Evolutionary conservation across 176 grass and related monocot genomes (phyloP).

Genomic region (Secale cereale): DNA sequence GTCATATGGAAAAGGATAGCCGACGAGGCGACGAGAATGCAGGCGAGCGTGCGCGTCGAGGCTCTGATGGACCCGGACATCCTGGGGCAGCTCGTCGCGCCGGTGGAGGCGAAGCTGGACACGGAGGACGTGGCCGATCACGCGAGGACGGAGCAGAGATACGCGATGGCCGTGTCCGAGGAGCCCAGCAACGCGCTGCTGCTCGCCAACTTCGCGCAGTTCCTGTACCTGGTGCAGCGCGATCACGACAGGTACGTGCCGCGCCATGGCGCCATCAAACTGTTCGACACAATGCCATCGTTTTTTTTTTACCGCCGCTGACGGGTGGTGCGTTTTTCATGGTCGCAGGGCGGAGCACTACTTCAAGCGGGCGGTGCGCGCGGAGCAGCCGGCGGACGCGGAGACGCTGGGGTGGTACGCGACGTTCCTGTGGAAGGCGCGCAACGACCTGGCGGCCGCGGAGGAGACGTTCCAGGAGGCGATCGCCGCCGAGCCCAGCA

Average conservation of each 20-base stretch:
- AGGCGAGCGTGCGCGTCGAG: slow-evolving; percentile 39
- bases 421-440: slow-evolving; percentile 76
- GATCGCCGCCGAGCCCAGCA: slow-evolving; percentile 60
- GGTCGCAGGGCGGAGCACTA: slow-evolving; percentile 72
- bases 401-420: slow-evolving; percentile 77
- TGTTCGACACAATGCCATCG: slow-evolving; percentile 7
- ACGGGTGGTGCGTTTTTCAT: neutral
- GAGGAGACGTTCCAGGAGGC: slow-evolving; percentile 83
- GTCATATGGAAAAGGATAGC: slow-evolving; percentile 56
- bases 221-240: slow-evolving; percentile 68
- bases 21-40: slow-evolving; percentile 65
- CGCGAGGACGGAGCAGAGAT: slow-evolving; percentile 44
- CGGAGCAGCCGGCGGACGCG: slow-evolving; percentile 56
- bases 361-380: slow-evolving; percentile 62
- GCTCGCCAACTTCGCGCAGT: slow-evolving; percentile 83
- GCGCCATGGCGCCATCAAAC: neutral
- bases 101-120: slow-evolving; percentile 51
- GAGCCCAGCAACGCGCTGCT: slow-evolving; percentile 76
- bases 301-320: slow-evolving; percentile 4
- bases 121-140: slow-evolving; percentile 33
- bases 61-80: slow-evolving; percentile 59
- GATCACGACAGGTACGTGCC: slow-evolving; percentile 64
- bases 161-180: slow-evolving; percentile 59
- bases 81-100: slow-evolving; percentile 54
- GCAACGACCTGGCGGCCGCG: slow-evolving; percentile 63